These are phyloP conservation scores for Rutstroemia sp. DNA, from an alignment of 2,329 filamentous ascomycete genomes.

Conservation along the genomic window DNA sequence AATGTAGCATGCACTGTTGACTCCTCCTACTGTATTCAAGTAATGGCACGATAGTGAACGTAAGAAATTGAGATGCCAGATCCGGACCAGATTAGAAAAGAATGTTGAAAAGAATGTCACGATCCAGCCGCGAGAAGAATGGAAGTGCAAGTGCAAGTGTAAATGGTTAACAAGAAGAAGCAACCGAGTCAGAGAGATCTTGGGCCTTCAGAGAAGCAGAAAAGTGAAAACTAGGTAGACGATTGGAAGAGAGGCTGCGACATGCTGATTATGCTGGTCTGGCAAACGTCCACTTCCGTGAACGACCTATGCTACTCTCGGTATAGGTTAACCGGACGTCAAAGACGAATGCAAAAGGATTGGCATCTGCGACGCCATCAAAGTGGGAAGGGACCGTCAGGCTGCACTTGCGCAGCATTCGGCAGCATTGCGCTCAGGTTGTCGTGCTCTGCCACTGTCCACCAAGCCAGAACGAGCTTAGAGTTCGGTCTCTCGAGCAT, in stretches of 20 bases:
- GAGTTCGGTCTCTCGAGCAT: slow-evolving; percentile 1
- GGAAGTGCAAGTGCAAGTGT: slow-evolving; percentile 15
- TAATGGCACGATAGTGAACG: slow-evolving; percentile 4
- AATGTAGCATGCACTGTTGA: slow-evolving; percentile 19
- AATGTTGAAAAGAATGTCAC: slow-evolving; percentile 21
- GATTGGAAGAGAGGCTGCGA: slow-evolving; percentile 10
- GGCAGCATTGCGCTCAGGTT: not conserved
- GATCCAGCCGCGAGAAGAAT: slow-evolving; percentile 29
- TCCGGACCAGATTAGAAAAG: slow-evolving; percentile 11
- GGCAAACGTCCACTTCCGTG: not conserved
- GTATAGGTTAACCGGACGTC: not conserved
- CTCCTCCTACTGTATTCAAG: slow-evolving; percentile 2
- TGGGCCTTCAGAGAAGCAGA: slow-evolving; percentile 4
- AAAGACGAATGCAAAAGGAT: not conserved
- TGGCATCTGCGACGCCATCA: not conserved
- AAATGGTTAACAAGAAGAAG: slow-evolving; percentile 12
- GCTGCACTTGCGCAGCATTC: not conserved
- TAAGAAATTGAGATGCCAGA: slow-evolving; percentile 4
- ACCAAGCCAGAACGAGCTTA: not conserved
- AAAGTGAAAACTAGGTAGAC: slow-evolving; percentile 3
- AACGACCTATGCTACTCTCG: not conserved
- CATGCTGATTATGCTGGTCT: slow-evolving; percentile 7
- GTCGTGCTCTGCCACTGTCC: not conserved
- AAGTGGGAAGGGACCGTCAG: not conserved
- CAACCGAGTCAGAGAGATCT: slow-evolving; percentile 16